Conservation (phyloP, 2,329 filamentous ascomycete species). For the Coniochaeta hoffmannii region DNA sequence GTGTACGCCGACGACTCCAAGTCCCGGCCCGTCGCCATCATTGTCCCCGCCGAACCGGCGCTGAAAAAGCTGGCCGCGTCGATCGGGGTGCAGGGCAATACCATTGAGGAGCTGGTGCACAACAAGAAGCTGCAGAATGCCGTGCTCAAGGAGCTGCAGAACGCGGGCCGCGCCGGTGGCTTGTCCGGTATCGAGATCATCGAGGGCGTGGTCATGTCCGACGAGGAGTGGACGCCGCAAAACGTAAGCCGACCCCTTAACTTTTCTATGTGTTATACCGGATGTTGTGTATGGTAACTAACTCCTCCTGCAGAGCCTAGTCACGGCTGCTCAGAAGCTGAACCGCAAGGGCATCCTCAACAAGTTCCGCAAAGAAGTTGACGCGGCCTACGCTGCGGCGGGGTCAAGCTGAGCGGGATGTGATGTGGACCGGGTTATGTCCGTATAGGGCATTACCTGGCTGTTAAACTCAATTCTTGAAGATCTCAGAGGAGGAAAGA, state of each 20-base stretch:
- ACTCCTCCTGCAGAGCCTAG: constrained; percentile 40
- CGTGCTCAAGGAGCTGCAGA: constrained; percentile 60
- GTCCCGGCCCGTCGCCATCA: constrained; percentile 47
- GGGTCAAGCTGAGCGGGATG: not conserved
- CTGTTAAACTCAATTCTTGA: not conserved
- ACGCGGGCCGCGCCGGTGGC: constrained; percentile 52
- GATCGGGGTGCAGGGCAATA: constrained; percentile 40
- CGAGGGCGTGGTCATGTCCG: constrained; percentile 61
- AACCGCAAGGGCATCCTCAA: constrained; percentile 61
- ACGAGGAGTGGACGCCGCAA: constrained; percentile 70
- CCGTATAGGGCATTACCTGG: not conserved
- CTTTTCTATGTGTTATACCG: not conserved
- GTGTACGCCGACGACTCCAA: constrained; percentile 44
- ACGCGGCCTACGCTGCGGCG: constrained; percentile 50
- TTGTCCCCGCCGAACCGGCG: constrained; percentile 48
- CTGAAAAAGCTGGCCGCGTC: constrained; percentile 42
- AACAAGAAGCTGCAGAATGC: constrained; percentile 55
- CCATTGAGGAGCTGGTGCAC: constrained; percentile 60
- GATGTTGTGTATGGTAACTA: constrained; percentile 15
- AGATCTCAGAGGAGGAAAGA: not conserved
- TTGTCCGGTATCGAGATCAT: constrained; percentile 62
- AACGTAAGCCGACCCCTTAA: constrained; percentile 46
- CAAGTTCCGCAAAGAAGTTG: constrained; percentile 54
- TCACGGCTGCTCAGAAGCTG: constrained; percentile 66
- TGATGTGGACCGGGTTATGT: not conserved